Evolutionary conservation across 345 rosid genomes (phyloP), one percentile per base, ranked within the genome.

Genomic region (Anastatica hierochuntica): DNA sequence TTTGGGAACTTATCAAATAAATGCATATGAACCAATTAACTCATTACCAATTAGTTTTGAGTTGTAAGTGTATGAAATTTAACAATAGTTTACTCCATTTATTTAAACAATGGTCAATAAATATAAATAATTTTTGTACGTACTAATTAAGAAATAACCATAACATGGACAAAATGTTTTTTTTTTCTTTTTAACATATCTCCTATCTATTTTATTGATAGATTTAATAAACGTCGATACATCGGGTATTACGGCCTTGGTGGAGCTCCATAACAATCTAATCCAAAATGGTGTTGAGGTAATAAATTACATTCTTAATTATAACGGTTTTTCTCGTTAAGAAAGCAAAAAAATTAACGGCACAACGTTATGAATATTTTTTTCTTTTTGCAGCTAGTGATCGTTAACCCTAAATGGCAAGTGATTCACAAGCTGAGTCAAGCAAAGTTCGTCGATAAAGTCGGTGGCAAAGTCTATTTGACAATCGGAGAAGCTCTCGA

Each of bases 331-430:
- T n/a, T n/a, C n/a, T n/a, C n/a, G n/a, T n/a, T n/a, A n/a, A n/a
- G n/a, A n/a, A n/a, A n/a, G n/a, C n/a, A n/a, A n/a, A n/a, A n/a
- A n/a, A n/a, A n/a, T n/a, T n/a, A n/a, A n/a, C n/a, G n/a, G n/a
- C n/a, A n/a, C n/a, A n/a, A n/a, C n/a, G n/a, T n/a, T n/a, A 18
- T 0, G 16, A 2, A 26, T 10, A 43, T 34, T 34, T 6, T 2
- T 45, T 49, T 48, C 34, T 10, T 38, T 12, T 51, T 20, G 54
- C 79, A 83, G 97, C 46, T 90, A 53, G 83, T 86, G 20, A 70
- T 90, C 39, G 74, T 72, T 11, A 86, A 80, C 57, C 97, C 96
- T 2, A 83, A 72, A 63, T 86, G 95, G 94, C 73, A 77, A 68
- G 95, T 90, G 62, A 69, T 77, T 44, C 85, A 86, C 76, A 90